A percentile compares a stretch with the other conserved stretches of the same genome.
Conservation (phyloP, 352 stramenopile species). For the Globisporangium carolinianum region DNA sequence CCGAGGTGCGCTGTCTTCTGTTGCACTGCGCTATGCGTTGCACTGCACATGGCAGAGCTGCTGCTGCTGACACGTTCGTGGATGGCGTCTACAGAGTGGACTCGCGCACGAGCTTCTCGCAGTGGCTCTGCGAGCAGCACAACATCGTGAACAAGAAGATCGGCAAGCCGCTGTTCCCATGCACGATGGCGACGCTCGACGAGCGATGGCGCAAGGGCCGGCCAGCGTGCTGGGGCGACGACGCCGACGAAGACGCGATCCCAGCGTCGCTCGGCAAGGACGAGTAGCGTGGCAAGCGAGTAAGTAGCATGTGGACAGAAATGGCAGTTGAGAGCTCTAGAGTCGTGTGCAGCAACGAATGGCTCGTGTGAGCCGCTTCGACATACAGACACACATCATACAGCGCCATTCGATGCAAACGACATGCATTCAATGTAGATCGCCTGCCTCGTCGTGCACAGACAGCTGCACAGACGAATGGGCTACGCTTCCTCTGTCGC, state of each 20-base stretch:
- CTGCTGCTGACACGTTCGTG: not conserved
- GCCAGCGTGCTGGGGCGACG: conserved; percentile 75
- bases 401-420: not conserved
- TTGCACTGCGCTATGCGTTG: not conserved
- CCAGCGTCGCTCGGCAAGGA: conserved; percentile 20
- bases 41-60: not conserved
- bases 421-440: not conserved
- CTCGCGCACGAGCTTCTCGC: conserved; percentile 88
- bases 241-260: conserved; percentile 26
- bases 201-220: conserved; percentile 92
- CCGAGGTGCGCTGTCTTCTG: conserved; percentile 52
- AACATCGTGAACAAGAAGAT: conserved; percentile 98
- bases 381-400: too few relatives aligned
- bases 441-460: too few relatives aligned
- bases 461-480: conserved; percentile 3
- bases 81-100: conserved; percentile 52
- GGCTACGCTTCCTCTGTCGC: not conserved
- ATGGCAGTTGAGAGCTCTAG: too few relatives aligned
- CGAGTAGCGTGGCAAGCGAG: conserved; percentile 1
- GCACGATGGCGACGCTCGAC: conserved; percentile 90
- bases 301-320: not conserved
- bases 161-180: conserved; percentile 92
- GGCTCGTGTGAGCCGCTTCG: too few relatives aligned
- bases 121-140: conserved; percentile 97
- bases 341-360: too few relatives aligned